These are phyloP conservation scores for Kodamaea plutei DNA, from an alignment of 1,139 yeast species.

Conservation along the genomic window DNA sequence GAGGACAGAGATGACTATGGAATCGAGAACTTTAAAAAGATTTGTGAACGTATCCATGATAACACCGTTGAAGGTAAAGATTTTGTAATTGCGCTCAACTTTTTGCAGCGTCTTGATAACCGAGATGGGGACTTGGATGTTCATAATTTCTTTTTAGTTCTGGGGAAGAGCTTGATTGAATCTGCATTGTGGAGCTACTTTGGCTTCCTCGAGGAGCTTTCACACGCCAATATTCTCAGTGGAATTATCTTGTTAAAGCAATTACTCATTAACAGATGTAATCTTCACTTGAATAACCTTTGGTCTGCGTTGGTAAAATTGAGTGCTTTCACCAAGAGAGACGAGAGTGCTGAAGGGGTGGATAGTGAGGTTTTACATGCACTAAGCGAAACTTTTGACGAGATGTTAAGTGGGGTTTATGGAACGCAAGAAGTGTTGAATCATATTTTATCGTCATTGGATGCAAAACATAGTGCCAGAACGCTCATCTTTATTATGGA, in stretches of 20 bases:
- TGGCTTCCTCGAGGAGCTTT: slow-evolving; percentile 5
- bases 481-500: slow-evolving; percentile 18
- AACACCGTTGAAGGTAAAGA: slow-evolving; percentile 13
- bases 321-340: slow-evolving; percentile 9
- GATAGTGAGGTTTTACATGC: slow-evolving; percentile 15
- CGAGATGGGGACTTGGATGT: slow-evolving; percentile 17
- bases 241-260: slow-evolving; percentile 37
- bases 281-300: slow-evolving; percentile 18
- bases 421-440: slow-evolving; percentile 18
- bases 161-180: slow-evolving; percentile 25
- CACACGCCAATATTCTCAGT: slow-evolving; percentile 16
- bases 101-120: slow-evolving; percentile 23
- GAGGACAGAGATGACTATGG: slow-evolving; percentile 12
- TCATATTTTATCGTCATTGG: slow-evolving; percentile 13
- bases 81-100: slow-evolving; percentile 19
- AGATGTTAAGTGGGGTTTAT: slow-evolving; percentile 26
- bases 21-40: slow-evolving; percentile 17
- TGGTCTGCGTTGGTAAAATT: slow-evolving; percentile 23
- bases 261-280: slow-evolving; percentile 24
- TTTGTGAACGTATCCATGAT: slow-evolving; percentile 17
- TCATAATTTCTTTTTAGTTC: slow-evolving; percentile 20
- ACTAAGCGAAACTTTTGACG: slow-evolving; percentile 28
- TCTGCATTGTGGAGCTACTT: slow-evolving; percentile 28
- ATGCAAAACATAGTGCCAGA: slow-evolving; percentile 4
- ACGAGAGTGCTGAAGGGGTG: slow-evolving; percentile 5